Evolutionary conservation across 345 rosid genomes (phyloP).

Genomic region (Citrus trifoliata): DNA sequence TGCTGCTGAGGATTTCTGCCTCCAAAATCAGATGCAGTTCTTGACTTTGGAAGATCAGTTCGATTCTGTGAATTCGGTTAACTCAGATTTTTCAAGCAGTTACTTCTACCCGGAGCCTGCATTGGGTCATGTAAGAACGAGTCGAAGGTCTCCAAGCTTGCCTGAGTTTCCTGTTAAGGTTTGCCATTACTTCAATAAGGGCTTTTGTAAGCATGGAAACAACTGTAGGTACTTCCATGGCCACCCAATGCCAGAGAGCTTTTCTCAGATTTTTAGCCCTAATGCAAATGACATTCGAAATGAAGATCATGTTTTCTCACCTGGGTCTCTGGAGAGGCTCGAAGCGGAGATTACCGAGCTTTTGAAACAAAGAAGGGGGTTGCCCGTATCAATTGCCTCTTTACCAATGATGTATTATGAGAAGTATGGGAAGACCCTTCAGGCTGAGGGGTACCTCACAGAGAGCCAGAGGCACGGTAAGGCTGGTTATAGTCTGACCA

Average conservation of each 20-base stretch:
- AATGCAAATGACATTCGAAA: slow-evolving; percentile 33
- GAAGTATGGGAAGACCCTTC: slow-evolving; percentile 80
- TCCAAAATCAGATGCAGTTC: slow-evolving; percentile 45
- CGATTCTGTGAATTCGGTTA: slow-evolving; percentile 32
- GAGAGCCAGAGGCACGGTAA: slow-evolving; percentile 99
- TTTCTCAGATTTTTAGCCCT: slow-evolving; percentile 44
- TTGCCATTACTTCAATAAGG: slow-evolving; percentile 85
- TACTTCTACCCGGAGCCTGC: slow-evolving; percentile 45
- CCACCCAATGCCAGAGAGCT: slow-evolving; percentile 46
- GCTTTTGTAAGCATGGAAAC: slow-evolving; percentile 85
- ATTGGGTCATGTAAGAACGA: slow-evolving; percentile 40
- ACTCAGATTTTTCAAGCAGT: slow-evolving; percentile 45
- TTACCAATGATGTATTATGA: slow-evolving; percentile 86
- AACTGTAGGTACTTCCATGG: slow-evolving; percentile 86
- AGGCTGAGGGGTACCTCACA: slow-evolving; percentile 94
- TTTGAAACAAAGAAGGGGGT: slow-evolving; percentile 74
- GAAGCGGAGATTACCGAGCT: slow-evolving; percentile 81
- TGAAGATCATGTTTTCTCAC: slow-evolving; percentile 67
- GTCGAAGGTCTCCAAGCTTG: slow-evolving; percentile 75
- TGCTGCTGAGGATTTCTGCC: slow-evolving; percentile 34
- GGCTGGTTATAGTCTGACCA: slow-evolving; percentile 92
- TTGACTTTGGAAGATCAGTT: slow-evolving; percentile 49
- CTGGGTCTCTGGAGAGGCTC: slow-evolving; percentile 73
- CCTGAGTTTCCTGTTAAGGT: slow-evolving; percentile 82
- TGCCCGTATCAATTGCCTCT: slow-evolving; percentile 91